These are phyloP conservation scores for Cercospora beticola DNA, from an alignment of 2,329 filamentous ascomycete genomes.

Conservation along the genomic window DNA sequence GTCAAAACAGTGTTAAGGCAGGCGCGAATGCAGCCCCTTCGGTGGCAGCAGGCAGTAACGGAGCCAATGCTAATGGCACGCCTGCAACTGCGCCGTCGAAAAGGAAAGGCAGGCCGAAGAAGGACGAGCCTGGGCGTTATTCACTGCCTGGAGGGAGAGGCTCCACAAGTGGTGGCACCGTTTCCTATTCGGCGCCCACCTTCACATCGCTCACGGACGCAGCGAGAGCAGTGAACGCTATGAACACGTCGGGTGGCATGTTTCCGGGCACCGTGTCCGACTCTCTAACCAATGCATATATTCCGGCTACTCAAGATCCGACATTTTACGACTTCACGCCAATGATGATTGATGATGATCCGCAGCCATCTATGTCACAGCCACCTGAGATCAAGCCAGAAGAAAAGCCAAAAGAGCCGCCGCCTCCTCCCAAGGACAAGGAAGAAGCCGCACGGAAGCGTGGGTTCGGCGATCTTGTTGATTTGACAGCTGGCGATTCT, in stretches of 20 bases:
- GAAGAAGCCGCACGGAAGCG: conserved; percentile 58
- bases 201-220: conserved; percentile 31
- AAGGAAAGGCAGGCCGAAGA: conserved; percentile 26
- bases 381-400: conserved; percentile 26
- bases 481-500: conserved; percentile 47
- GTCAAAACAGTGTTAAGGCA: conserved; percentile 14
- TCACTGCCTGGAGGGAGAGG: conserved; percentile 13
- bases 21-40: not conserved
- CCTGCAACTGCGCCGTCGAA: conserved; percentile 16
- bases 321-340: conserved; percentile 11
- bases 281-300: conserved; percentile 8
- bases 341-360: conserved; percentile 11
- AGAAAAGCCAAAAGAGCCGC: conserved; percentile 28
- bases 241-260: conserved; percentile 15
- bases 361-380: conserved; percentile 10
- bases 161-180: conserved; percentile 20
- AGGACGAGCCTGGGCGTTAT: conserved; percentile 21
- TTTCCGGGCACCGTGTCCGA: conserved; percentile 6
- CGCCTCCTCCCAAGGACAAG: conserved; percentile 47
- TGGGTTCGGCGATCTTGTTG: conserved; percentile 55
- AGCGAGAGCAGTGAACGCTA: conserved; percentile 29
- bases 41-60: not conserved
- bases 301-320: conserved; percentile 5
- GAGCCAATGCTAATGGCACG: conserved; percentile 6
- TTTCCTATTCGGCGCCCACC: conserved; percentile 30